Percentiles rank a stretch among this genome's conserved stretches.
Evolutionary conservation across 306 rosid species (phyloP).

Genomic region (Vigna trinervia): DNA sequence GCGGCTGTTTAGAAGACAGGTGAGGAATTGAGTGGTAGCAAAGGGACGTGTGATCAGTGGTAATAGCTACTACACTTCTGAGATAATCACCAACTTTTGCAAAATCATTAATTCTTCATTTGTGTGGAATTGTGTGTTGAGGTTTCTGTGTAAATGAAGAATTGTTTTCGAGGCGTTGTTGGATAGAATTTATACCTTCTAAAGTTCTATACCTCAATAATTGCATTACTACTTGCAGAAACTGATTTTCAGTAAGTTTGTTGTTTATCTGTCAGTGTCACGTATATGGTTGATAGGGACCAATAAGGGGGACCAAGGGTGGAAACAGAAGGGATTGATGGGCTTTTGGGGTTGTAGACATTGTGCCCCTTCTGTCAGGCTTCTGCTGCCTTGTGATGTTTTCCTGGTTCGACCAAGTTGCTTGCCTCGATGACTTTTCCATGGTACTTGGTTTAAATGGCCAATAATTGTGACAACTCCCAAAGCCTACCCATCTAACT

Average conservation of each 20-base stretch:
- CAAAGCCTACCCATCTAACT: not conserved
- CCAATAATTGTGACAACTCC: constrained; percentile 2
- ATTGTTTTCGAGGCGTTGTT: constrained; percentile 1
- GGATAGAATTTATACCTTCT: not conserved
- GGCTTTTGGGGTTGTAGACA: constrained; percentile 5
- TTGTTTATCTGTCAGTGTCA: constrained; percentile 1
- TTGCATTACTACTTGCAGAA: not conserved
- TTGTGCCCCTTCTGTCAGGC: not conserved
- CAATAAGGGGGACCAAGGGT: not conserved
- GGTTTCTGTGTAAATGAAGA: constrained; percentile 10
- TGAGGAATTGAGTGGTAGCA: not conserved
- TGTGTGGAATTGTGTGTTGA: constrained; percentile 22
- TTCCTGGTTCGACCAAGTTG: not conserved
- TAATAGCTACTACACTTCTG: not conserved
- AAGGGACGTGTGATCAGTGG: not conserved
- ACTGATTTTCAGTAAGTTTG: not conserved
- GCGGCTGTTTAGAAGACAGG: not conserved
- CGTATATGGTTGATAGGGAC: not conserved
- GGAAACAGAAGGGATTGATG: not conserved
- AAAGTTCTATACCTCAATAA: not conserved
- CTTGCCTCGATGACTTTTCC: not conserved
- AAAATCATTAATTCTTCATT: constrained; percentile 4
- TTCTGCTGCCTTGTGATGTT: not conserved
- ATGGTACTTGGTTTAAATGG: constrained; percentile 25
- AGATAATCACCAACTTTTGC: not conserved